These are phyloP conservation scores for Cyclotella baltica DNA, from an alignment of 108 stramenopile genomes.

Conservation along the genomic window DNA sequence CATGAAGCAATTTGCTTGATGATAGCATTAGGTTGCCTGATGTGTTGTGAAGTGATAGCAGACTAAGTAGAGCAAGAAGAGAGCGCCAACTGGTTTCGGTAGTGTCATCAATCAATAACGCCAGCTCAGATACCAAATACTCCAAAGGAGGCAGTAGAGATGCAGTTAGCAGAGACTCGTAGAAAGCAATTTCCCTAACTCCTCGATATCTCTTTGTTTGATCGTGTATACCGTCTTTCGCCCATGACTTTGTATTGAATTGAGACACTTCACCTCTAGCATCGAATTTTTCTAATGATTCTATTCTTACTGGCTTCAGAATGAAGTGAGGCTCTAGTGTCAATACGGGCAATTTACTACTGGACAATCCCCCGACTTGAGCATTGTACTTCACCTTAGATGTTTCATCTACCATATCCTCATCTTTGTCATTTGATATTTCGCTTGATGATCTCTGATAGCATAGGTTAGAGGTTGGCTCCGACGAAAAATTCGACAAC, in stretches of 20 bases:
- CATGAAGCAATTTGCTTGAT: not conserved
- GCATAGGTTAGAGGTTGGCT: not conserved
- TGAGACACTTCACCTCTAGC: not conserved
- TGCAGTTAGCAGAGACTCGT: conserved; percentile 64
- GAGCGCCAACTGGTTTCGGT: not conserved
- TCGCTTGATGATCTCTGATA: conserved; percentile 2
- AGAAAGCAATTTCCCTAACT: conserved; percentile 83
- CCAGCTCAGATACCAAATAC: not conserved
- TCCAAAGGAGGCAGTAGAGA: conserved; percentile 3
- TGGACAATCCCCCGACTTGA: conserved; percentile 74
- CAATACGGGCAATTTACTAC: conserved; percentile 65
- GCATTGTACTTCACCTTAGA: conserved; percentile 39
- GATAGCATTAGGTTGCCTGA: not conserved
- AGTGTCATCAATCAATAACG: not conserved
- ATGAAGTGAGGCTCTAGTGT: conserved; percentile 69
- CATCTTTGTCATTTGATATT: conserved; percentile 8
- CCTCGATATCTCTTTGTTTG: conserved; percentile 67
- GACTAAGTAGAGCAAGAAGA: not conserved
- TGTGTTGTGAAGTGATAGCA: not conserved
- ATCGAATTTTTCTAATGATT: not conserved
- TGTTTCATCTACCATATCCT: not conserved
- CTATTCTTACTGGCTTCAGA: conserved; percentile 72
- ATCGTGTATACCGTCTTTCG: conserved; percentile 16
- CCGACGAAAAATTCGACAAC: not conserved
- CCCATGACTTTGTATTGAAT: not conserved